These are phyloP conservation scores for Carex myosuroides DNA, from an alignment of 176 grass and related monocot genomes.

Conservation along the genomic window DNA sequence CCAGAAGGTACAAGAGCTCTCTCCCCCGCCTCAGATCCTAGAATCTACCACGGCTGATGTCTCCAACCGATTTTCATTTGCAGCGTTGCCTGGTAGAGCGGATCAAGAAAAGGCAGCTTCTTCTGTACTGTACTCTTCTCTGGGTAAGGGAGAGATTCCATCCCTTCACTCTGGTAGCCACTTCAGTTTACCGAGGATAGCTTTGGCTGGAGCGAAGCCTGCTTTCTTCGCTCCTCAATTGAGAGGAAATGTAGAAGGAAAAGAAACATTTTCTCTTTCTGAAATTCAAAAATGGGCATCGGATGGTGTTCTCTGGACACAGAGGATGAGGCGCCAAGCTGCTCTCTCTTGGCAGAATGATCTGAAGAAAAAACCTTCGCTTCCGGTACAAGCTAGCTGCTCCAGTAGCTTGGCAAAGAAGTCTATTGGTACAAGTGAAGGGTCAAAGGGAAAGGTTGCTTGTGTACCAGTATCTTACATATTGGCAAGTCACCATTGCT, in stretches of 20 bases:
- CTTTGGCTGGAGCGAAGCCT: constrained; percentile 27
- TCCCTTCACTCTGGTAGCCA: neutral
- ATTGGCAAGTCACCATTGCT: constrained; percentile 28
- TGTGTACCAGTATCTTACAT: constrained; percentile 29
- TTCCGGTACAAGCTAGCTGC: neutral
- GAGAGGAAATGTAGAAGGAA: constrained; percentile 11
- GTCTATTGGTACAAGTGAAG: neutral
- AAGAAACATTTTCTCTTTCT: constrained; percentile 26
- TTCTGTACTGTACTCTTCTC: constrained; percentile 19
- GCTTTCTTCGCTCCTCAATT: constrained; percentile 17
- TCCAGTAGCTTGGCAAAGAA: neutral
- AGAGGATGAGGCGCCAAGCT: constrained; percentile 33
- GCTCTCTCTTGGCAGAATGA: constrained; percentile 33
- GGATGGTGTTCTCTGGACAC: constrained; percentile 19
- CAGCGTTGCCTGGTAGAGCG: neutral
- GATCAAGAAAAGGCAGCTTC: constrained; percentile 7
- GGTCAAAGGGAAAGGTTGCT: neutral
- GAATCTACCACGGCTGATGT: constrained; percentile 12
- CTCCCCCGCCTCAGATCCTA: neutral
- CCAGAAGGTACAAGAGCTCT: neutral
- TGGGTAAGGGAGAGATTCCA: constrained; percentile 8
- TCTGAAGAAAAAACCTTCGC: constrained; percentile 4
- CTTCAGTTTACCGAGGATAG: constrained; percentile 24
- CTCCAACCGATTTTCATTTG: neutral
- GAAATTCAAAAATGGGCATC: constrained; percentile 33